phyloP scores from a whole-genome alignment of 1,284 basidiomycete genomes.

The Grifola frondosa region DNA sequence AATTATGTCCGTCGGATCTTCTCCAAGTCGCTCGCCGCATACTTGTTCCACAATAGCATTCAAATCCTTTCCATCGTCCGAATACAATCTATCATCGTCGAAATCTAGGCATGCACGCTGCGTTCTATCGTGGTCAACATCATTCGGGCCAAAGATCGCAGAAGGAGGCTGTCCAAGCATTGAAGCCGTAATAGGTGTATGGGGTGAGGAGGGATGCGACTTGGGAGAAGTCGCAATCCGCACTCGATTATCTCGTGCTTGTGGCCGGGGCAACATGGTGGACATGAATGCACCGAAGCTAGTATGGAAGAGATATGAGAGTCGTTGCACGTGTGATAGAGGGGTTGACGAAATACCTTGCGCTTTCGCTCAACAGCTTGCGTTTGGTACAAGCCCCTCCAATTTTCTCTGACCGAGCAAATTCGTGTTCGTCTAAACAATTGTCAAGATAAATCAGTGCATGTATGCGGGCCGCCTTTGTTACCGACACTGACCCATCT shows the following conservation, averaged over 20 bases:
- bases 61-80: no score
- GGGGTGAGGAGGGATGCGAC: conserved; percentile 31
- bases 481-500: conserved; percentile 40
- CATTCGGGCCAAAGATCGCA: background rate
- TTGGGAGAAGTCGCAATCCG: conserved; percentile 30
- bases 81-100: conserved; percentile 25
- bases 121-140: background rate
- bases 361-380: conserved; percentile 15
- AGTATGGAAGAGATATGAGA: no score
- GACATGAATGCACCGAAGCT: conserved; percentile 37
- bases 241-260: background rate
- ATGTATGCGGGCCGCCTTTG: background rate
- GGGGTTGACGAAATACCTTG: no score
- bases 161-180: conserved; percentile 42
- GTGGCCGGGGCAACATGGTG: conserved; percentile 27
- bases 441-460: background rate
- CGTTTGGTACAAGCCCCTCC: conserved; percentile 23
- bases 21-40: conserved; percentile 11
- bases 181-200: conserved; percentile 33
- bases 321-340: no score
- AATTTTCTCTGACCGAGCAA: conserved; percentile 25
- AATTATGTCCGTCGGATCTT: conserved; percentile 41
- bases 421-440: conserved; percentile 35
- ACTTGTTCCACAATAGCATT: conserved; percentile 11
- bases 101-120: conserved; percentile 12